Base-by-base conservation (phyloP, 371 early-diverging fungal genomes). In the Caulochytrium protostelioides region DNA sequence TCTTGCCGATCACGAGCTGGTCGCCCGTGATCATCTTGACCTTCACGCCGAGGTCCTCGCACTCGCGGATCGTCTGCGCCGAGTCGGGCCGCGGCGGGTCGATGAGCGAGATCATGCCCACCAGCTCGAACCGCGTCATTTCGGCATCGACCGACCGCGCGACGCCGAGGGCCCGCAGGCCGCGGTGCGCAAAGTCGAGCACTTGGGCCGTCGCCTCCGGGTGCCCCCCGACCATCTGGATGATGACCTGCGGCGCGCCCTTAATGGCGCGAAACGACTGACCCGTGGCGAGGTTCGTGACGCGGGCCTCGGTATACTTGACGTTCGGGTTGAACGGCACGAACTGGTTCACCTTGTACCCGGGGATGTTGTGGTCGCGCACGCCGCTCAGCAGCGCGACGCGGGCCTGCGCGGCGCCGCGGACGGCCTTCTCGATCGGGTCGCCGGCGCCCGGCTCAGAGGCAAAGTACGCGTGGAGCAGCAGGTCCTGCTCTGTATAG, bases 201-300 rank as follows among this genome's bases (percentile, higher is more conserved):
- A 90, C 83, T 18, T 80, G 81, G 22, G 55, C 52, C 24, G 70
- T 71, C 13, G 80, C 82, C 24, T 74, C 68, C 34, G 65, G 60
- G 56, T 79, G 67, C 22, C 79, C 80, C 34, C 81, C 80, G 8
- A 71, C 76, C 28, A 87, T 67, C 37, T 63, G 55, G 36, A 81
- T 61, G 35, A 87, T 80, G 16, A 83, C 87, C 49, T 85, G 86
- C 13, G 91, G 91, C 14, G 91, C 89, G 42, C 91, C 91, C 64
- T 90, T 90, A 45, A 84, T 82, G 19, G 77, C 79, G 43, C 75
- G 65, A 61, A 82, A 87, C 18, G 59, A 52, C 35, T 63, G 65
- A 30, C 58, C 68, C 18, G 63, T 74, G 13, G 63, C 51, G 28
- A 62, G 53, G 43, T 74, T 69, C 36, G 64, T 59, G 24, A 87